Percentiles rank a stretch among this genome's conserved stretches.
Conservation (phyloP, 1,284 basidiomycete genomes). For the Cryptococcus sp. region DNA sequence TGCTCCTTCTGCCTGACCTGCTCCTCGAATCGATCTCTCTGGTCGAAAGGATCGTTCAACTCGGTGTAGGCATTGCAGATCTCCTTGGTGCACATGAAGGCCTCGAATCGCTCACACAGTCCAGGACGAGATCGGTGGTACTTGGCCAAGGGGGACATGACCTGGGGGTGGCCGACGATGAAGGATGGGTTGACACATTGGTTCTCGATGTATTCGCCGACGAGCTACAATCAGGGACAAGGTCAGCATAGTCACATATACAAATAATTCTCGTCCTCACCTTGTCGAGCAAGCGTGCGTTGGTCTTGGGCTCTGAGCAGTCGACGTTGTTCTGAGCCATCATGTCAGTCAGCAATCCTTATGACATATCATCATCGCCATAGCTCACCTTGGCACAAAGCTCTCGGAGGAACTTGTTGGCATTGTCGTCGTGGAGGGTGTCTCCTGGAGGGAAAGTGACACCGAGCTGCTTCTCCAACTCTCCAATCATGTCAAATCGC, state of each 20-base stretch:
- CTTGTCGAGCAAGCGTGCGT: constrained; percentile 95
- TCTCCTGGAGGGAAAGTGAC: constrained; percentile 94
- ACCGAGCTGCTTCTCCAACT: constrained; percentile 88
- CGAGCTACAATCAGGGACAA: constrained; percentile 62
- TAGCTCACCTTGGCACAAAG: constrained; percentile 73
- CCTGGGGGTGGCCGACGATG: constrained; percentile 98
- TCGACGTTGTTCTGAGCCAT: constrained; percentile 83
- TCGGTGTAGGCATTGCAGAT: constrained; percentile 98
- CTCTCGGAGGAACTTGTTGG: constrained; percentile 85
- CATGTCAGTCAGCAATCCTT: constrained; percentile 3
- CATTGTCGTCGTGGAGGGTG: constrained; percentile 81
- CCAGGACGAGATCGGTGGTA: constrained; percentile 91
- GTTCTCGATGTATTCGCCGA: constrained; percentile 96
- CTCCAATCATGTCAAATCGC: constrained; percentile 97
- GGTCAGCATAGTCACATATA: constrained; percentile 3
- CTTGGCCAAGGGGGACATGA: constrained; percentile 99
- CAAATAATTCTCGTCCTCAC: constrained; percentile 50
- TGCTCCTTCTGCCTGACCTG: constrained; percentile 91
- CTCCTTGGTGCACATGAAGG: constrained; percentile 97
- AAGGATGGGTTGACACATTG: constrained; percentile 96
- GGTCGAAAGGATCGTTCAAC: constrained; percentile 97
- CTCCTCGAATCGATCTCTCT: constrained; percentile 94
- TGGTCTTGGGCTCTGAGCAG: constrained; percentile 93
- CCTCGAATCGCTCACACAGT: constrained; percentile 97
- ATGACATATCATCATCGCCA: neutral